phyloP scores from a whole-genome alignment of 177 flowering plant genomes.

The Vitis hybrid region DNA sequence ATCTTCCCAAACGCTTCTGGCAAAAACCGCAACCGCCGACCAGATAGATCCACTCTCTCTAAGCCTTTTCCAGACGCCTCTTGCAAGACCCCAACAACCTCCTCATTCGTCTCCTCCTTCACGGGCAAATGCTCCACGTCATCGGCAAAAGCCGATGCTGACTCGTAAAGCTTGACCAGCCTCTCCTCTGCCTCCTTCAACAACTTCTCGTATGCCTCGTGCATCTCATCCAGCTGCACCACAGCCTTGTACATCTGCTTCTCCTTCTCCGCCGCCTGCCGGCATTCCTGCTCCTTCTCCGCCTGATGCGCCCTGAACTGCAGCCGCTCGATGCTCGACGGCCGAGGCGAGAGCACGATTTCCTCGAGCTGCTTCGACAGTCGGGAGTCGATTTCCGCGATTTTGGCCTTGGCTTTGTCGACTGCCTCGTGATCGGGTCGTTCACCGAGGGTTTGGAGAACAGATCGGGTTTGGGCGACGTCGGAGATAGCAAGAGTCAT shows the following conservation, averaged over 20 bases:
- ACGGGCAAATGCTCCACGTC: slow-evolving; percentile 5
- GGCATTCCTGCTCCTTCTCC: slow-evolving; percentile 43
- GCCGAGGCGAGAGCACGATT: slow-evolving; percentile 45
- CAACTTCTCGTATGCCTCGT: slow-evolving; percentile 67
- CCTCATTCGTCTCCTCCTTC: slow-evolving; percentile 59
- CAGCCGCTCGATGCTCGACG: slow-evolving; percentile 36
- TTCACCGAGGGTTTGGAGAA: slow-evolving; percentile 64
- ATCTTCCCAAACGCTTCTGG: slow-evolving; percentile 87
- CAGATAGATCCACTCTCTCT: slow-evolving; percentile 63
- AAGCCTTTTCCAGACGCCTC: slow-evolving; percentile 46
- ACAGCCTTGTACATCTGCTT: slow-evolving; percentile 45
- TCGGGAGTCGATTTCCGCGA: slow-evolving; percentile 51
- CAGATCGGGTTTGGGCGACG: slow-evolving; percentile 71
- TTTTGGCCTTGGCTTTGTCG: slow-evolving; percentile 53
- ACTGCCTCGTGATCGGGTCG: slow-evolving; percentile 87
- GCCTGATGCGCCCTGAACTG: slow-evolving; percentile 46
- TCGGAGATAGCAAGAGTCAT: slow-evolving; percentile 68
- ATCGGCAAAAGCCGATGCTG: slow-evolving; percentile 22
- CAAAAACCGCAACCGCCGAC: slow-evolving; percentile 46
- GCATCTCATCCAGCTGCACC: slow-evolving; percentile 74
- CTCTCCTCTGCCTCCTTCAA: slow-evolving; percentile 72
- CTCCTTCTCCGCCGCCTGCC: slow-evolving; percentile 57
- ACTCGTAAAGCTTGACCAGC: slow-evolving; percentile 57
- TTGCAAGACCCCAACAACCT: slow-evolving; percentile 65
- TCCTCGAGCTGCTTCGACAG: slow-evolving; percentile 56